Evolutionary conservation across 2,329 filamentous ascomycete species (phyloP).

Genomic region (Fusarium papillatum): DNA sequence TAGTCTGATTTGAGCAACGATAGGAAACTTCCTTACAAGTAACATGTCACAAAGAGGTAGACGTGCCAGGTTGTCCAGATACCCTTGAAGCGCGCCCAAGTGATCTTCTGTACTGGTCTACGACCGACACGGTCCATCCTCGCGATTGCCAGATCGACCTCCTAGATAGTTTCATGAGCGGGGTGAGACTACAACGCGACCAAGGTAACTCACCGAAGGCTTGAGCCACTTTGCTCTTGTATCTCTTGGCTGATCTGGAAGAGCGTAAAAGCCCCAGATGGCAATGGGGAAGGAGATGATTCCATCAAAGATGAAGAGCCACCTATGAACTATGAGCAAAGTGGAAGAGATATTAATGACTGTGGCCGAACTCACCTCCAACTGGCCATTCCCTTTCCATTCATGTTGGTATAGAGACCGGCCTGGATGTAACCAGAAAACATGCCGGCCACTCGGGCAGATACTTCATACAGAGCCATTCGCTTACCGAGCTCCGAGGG

Average conservation of each 20-base stretch:
- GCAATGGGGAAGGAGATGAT: conserved; percentile 33
- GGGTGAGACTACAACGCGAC: not conserved
- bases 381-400: conserved; percentile 40
- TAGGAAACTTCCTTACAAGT: conserved; percentile 5
- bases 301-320: conserved; percentile 56
- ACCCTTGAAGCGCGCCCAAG: conserved; percentile 22
- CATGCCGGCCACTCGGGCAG: conserved; percentile 40
- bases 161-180: not conserved
- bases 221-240: conserved; percentile 25
- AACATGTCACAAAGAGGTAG: conserved; percentile 21
- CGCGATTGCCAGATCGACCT: conserved; percentile 10
- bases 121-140: conserved; percentile 23
- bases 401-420: conserved; percentile 50
- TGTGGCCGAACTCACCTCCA: conserved; percentile 9
- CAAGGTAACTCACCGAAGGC: not conserved
- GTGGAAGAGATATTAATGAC: accelerated
- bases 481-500: conserved; percentile 47
- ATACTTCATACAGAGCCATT: conserved; percentile 43
- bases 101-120: conserved; percentile 19
- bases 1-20: accelerated
- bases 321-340: conserved; percentile 41
- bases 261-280: conserved; percentile 30
- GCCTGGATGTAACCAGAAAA: conserved; percentile 53
- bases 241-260: conserved; percentile 25
- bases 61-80: conserved; percentile 27